phyloP scores from a whole-genome alignment of 208 protist species.

The Blastocrithidia nonstop region DNA sequence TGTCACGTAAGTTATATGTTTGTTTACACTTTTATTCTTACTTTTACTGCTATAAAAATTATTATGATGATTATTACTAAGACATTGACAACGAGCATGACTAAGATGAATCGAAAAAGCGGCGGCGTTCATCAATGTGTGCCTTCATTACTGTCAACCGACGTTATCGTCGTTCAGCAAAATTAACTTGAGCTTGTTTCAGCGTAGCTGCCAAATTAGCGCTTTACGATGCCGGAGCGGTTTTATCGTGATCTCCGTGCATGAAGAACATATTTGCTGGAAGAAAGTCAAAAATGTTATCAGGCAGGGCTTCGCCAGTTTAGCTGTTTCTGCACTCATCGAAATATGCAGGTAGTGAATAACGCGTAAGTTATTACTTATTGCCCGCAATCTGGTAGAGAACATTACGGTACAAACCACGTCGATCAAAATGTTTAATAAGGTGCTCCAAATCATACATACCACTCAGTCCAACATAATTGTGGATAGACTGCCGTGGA shows the following conservation, averaged over 20 bases:
- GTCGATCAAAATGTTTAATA: conserved; percentile 29
- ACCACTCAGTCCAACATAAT: conserved; percentile 71
- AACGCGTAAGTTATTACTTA: conserved; percentile 19
- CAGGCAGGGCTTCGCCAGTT: conserved; percentile 56
- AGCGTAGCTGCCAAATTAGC: conserved; percentile 34
- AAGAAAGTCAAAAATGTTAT: conserved; percentile 70
- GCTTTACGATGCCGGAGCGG: conserved; percentile 58
- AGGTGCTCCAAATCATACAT: conserved; percentile 58
- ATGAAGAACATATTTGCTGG: conserved; percentile 63
- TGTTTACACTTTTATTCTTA: too few relatives aligned
- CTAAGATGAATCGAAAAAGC: too few relatives aligned
- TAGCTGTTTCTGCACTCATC: conserved; percentile 14
- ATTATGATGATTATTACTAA: too few relatives aligned
- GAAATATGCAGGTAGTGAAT: conserved; percentile 53
- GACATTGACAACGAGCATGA: too few relatives aligned
- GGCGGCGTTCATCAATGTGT: neutral
- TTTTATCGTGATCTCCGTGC: conserved; percentile 68
- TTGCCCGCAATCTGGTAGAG: conserved; percentile 46
- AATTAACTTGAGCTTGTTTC: conserved; percentile 29
- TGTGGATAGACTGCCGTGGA: conserved; percentile 57
- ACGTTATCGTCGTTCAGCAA: conserved; percentile 10
- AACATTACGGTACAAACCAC: conserved; percentile 43
- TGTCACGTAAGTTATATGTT: too few relatives aligned
- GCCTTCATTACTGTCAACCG: conserved; percentile 3
- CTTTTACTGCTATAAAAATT: too few relatives aligned